A percentile compares a stretch with the other conserved stretches of the same genome.
Conservation (phyloP, 225 moss, liverwort and hornwort genomes). For the Climacium dendroides region DNA sequence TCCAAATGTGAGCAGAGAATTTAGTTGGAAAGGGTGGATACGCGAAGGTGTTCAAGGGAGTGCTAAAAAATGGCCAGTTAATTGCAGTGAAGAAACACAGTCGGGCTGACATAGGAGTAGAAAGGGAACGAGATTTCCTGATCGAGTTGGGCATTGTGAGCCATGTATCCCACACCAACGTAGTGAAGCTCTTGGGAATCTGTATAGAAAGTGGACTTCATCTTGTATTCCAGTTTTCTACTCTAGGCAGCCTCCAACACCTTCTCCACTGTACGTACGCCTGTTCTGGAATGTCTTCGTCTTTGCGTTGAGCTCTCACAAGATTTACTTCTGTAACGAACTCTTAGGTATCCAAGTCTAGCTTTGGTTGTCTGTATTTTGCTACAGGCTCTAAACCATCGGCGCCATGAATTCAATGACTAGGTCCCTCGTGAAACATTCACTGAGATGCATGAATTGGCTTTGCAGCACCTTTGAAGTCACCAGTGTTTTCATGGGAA, state of each 20-base stretch:
- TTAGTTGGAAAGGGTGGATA: conserved; percentile 93
- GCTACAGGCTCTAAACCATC: not conserved
- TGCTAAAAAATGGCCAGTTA: conserved; percentile 45
- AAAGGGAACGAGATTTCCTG: conserved; percentile 77
- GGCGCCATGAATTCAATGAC: not conserved
- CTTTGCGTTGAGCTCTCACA: not conserved
- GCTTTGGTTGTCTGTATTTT: not conserved
- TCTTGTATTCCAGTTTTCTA: conserved; percentile 84
- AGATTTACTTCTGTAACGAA: not conserved
- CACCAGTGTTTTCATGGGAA: conserved; percentile 51
- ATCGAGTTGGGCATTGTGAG: conserved; percentile 87
- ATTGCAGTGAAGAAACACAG: conserved; percentile 94
- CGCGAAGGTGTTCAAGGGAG: conserved; percentile 76
- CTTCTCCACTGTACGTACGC: conserved; percentile 58
- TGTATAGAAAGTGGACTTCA: conserved; percentile 90
- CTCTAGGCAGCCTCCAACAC: conserved; percentile 74
- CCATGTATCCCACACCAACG: conserved; percentile 80
- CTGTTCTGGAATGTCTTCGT: not conserved
- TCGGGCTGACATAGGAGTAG: conserved; percentile 58
- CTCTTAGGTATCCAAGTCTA: not conserved
- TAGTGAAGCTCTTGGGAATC: conserved; percentile 72
- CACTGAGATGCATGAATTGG: not conserved
- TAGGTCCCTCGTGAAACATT: not conserved
- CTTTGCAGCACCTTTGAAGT: conserved; percentile 19
- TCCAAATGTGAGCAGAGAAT: conserved; percentile 41